Evolutionary conservation across 176 grass and related monocot genomes (phyloP).

Genomic region (Poa annua): DNA sequence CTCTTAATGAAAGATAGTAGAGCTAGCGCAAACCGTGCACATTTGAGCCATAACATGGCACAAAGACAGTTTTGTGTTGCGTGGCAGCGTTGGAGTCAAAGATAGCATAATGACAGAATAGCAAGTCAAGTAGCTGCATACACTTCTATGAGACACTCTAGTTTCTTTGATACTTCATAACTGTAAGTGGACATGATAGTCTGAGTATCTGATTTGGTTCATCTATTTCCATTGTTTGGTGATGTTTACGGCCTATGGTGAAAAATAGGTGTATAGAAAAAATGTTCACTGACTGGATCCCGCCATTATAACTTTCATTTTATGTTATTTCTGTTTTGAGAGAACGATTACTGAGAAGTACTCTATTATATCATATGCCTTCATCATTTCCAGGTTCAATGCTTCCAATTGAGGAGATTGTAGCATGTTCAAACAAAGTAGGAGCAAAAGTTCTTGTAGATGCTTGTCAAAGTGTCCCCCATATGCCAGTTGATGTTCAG

Average conservation of each 20-base stretch:
- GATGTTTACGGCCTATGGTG: not conserved
- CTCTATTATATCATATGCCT: not conserved
- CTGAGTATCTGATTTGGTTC: not conserved
- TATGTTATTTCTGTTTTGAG: conserved; percentile 30
- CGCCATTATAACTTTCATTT: not conserved
- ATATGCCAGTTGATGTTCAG: conserved; percentile 94
- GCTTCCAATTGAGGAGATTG: conserved; percentile 89
- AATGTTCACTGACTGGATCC: conserved; percentile 15
- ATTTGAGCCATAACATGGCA: not conserved
- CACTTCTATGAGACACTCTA: not conserved
- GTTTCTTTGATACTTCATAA: conserved; percentile 12
- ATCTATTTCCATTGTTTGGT: not conserved
- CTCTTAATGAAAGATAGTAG: not conserved
- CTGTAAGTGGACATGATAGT: conserved; percentile 2
- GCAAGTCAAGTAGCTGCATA: conserved; percentile 4
- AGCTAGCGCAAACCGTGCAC: not conserved
- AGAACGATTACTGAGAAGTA: not conserved
- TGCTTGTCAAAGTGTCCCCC: conserved; percentile 98
- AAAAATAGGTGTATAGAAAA: not conserved
- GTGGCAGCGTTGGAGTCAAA: not conserved
- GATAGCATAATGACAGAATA: conserved; percentile 18
- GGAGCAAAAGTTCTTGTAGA: conserved; percentile 96
- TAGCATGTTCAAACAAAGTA: conserved; percentile 65
- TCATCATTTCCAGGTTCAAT: conserved; percentile 60
- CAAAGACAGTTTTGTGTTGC: not conserved